These are phyloP conservation scores for Umbelopsis isabellina DNA, from an alignment of 192 early-diverging fungal genomes.

Conservation along the genomic window DNA sequence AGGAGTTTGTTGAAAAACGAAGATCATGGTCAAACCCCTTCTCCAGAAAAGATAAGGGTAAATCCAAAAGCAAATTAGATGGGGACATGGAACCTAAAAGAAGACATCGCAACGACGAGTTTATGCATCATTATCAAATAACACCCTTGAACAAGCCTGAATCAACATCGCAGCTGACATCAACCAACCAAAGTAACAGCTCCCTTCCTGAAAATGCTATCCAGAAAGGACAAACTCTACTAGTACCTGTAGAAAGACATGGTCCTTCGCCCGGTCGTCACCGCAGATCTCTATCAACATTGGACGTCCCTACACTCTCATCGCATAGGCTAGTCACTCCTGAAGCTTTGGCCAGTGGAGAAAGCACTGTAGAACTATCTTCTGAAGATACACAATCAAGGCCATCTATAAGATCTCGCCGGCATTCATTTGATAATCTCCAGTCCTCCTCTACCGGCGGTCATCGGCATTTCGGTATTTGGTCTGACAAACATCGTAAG, in stretches of 20 bases:
- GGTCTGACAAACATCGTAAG: not conserved
- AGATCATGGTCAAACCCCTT: conserved; percentile 12
- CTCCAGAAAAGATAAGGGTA: conserved; percentile 2
- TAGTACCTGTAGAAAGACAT: conserved; percentile 7
- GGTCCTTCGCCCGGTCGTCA: not conserved
- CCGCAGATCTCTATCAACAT: not conserved
- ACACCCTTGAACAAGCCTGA: not conserved
- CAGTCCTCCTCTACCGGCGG: not conserved
- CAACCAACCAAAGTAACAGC: not conserved
- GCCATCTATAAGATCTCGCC: not conserved
- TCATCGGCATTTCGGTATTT: not conserved
- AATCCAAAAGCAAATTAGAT: conserved; percentile 1
- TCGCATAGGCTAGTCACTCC: not conserved
- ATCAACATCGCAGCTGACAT: not conserved
- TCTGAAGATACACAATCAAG: not conserved
- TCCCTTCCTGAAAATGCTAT: not conserved
- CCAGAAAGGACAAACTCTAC: not conserved
- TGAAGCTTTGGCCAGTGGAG: not conserved
- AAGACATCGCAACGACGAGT: not conserved
- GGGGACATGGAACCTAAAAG: not conserved
- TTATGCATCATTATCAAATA: not conserved
- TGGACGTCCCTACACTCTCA: not conserved
- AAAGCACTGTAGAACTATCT: not conserved
- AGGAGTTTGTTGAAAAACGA: not conserved
- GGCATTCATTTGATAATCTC: conserved; percentile 15